A percentile compares a stretch with the other conserved stretches of the same genome.
Conservation (phyloP, 1,139 yeast species). For the Pichia sp. region DNA sequence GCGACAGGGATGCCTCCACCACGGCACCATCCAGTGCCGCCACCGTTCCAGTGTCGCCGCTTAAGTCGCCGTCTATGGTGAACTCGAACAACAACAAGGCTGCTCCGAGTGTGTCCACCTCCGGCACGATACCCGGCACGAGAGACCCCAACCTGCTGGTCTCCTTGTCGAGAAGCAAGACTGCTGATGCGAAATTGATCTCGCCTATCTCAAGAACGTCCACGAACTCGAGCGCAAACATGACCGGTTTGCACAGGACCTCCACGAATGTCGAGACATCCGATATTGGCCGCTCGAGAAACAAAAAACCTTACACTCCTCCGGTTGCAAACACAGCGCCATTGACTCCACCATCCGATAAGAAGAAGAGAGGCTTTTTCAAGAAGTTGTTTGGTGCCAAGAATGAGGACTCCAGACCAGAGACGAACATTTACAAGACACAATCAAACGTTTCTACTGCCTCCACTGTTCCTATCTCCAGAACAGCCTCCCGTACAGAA, state of each 20-base stretch:
- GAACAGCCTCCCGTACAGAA: background rate
- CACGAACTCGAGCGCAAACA: constrained; percentile 4
- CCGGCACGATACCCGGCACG: background rate
- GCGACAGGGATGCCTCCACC: background rate
- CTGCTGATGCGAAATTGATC: constrained; percentile 26
- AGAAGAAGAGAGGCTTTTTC: constrained; percentile 29
- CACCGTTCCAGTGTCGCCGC: background rate
- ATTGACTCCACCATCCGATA: constrained; percentile 12
- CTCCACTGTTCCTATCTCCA: background rate
- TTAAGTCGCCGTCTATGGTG: constrained; percentile 17
- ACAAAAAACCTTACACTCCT: constrained; percentile 4
- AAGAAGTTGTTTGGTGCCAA: constrained; percentile 36
- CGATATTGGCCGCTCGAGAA: constrained; percentile 16
- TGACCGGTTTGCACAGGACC: constrained; percentile 21
- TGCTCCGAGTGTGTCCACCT: background rate
- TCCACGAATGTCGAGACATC: constrained; percentile 28
- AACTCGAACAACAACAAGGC: constrained; percentile 12
- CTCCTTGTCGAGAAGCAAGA: constrained; percentile 23
- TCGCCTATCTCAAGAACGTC: constrained; percentile 15
- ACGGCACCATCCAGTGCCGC: background rate
- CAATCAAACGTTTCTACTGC: background rate
- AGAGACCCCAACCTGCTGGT: constrained; percentile 12
- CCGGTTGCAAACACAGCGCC: constrained; percentile 1
- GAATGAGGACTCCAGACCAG: constrained; percentile 21
- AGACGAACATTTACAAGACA: constrained; percentile 7